phyloP scores from a whole-genome alignment of 768 basidiomycete species.

The Wakefieldia striispora region DNA sequence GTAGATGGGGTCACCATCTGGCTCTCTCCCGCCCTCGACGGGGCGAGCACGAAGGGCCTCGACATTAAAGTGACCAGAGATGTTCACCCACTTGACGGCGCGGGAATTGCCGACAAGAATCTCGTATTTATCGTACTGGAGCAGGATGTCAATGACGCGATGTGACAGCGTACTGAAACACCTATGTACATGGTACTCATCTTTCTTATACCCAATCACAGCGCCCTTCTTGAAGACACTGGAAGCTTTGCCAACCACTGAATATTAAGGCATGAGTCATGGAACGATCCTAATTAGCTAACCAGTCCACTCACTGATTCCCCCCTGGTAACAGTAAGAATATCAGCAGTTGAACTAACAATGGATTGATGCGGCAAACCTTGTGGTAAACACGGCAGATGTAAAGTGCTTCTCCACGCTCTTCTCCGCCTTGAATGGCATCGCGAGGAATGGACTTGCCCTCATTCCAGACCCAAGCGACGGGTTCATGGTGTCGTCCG shows the following conservation, averaged over 20 bases:
- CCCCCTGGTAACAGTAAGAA: conserved; percentile 38
- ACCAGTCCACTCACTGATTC: conserved; percentile 43
- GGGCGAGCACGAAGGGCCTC: conserved; percentile 44
- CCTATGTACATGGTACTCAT: conserved; percentile 55
- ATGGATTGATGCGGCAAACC: conserved; percentile 33
- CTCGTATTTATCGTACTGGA: conserved; percentile 61
- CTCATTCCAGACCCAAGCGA: conserved; percentile 60
- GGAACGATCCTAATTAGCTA: background rate
- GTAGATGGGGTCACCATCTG: conserved; percentile 57
- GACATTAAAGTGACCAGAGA: conserved; percentile 46
- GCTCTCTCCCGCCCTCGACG: conserved; percentile 68
- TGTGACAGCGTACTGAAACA: background rate
- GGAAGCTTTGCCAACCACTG: conserved; percentile 70
- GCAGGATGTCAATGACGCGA: background rate
- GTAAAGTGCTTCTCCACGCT: conserved; percentile 51
- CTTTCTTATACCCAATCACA: conserved; percentile 57
- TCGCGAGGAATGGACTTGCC: conserved; percentile 57
- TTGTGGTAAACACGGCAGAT: conserved; percentile 59
- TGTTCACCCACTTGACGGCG: conserved; percentile 57
- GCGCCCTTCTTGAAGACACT: conserved; percentile 56
- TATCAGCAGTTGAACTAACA: background rate
- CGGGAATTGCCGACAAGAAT: conserved; percentile 63
- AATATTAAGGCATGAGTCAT: conserved; percentile 2
- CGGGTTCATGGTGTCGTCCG: conserved; percentile 44
- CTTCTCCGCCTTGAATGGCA: conserved; percentile 58